phyloP scores from a whole-genome alignment of 495 filamentous ascomycete genomes.

The Aspergillus carlsbadensis region DNA sequence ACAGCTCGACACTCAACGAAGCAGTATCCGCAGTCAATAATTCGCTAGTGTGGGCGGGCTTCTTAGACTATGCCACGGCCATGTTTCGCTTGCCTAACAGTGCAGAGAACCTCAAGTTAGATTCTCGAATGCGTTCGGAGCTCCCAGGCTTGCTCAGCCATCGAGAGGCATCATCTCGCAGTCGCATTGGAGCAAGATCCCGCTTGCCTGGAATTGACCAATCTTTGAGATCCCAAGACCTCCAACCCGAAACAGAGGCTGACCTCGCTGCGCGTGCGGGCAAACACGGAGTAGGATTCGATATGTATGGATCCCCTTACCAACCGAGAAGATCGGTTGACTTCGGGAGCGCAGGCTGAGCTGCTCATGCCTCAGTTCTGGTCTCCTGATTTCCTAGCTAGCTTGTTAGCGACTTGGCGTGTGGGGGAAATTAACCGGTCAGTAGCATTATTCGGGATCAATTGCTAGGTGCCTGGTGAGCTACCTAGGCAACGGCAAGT shows the following conservation, averaged over 20 bases:
- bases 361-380: no score
- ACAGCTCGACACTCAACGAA: no score
- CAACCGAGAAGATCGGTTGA: neutral
- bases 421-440: slow-evolving; percentile 32
- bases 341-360: no score
- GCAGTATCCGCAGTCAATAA: no score
- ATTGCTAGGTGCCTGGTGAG: neutral
- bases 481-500: slow-evolving; percentile 8
- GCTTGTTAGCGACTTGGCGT: slow-evolving; percentile 25
- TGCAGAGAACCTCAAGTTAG: no score
- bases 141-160: no score
- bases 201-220: neutral
- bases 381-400: neutral
- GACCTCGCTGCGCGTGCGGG: neutral
- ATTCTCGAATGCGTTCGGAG: neutral
- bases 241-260: no score
- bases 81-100: no score
- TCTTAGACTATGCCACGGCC: no score
- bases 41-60: no score
- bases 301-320: neutral
- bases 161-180: no score
- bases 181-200: no score
- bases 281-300: slow-evolving; percentile 6
- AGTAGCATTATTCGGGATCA: neutral
- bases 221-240: neutral